Conservation (phyloP, 2,329 filamentous ascomycete species). For the Byssoonygena ceratinophila region DNA sequence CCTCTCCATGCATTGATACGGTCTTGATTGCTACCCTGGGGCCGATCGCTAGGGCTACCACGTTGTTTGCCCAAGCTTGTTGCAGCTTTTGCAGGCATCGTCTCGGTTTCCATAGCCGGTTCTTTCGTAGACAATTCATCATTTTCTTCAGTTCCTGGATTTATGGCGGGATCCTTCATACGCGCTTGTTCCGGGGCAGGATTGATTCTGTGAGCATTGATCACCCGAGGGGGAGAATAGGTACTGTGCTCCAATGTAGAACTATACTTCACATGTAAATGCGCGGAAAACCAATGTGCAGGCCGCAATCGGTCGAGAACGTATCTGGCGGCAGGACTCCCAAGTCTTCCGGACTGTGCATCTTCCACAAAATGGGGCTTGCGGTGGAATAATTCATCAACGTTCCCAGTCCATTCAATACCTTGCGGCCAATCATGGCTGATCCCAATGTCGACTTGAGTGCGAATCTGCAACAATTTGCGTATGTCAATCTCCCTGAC, state of each 20-base stretch:
- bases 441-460: slow-evolving; percentile 79
- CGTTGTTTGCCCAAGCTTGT: not conserved
- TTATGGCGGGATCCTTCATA: not conserved
- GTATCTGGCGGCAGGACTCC: slow-evolving; percentile 66
- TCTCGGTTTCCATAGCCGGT: not conserved
- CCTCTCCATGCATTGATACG: slow-evolving; percentile 32
- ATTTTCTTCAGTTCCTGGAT: not conserved
- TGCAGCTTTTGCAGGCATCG: not conserved
- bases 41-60: not conserved
- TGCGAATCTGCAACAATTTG: slow-evolving; percentile 73
- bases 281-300: slow-evolving; percentile 82
- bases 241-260: slow-evolving; percentile 36
- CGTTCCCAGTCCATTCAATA: slow-evolving; percentile 69
- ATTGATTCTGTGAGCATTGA: not conserved
- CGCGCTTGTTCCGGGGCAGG: not conserved
- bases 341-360: slow-evolving; percentile 62
- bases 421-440: slow-evolving; percentile 92
- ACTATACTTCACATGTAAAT: slow-evolving; percentile 79
- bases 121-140: not conserved
- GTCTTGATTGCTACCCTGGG: slow-evolving; percentile 5
- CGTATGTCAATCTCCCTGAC: slow-evolving; percentile 81
- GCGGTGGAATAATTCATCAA: slow-evolving; percentile 53
- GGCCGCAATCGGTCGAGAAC: slow-evolving; percentile 75
- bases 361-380: slow-evolving; percentile 70
- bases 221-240: slow-evolving; percentile 7